Evolutionary conservation across 2,329 filamentous ascomycete genomes (phyloP), one percentile per base, ranked within the genome.

Genomic region (Lomentospora prolificans): DNA sequence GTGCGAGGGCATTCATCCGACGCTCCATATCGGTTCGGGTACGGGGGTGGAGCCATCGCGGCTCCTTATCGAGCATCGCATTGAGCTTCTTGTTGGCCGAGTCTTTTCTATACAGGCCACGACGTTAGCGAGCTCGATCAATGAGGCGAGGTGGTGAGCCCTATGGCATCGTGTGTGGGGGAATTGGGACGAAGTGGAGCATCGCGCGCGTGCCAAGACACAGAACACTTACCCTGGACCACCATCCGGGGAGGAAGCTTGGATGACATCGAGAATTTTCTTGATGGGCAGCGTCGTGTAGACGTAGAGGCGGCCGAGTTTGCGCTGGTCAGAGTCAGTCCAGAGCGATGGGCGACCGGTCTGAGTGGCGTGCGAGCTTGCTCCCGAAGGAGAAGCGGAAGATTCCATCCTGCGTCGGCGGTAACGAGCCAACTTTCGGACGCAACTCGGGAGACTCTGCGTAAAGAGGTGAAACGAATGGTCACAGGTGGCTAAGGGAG

Each of bases 21-120:
- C 72, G 71, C 48, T 68, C 68, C 73, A 81, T 79, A 53, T 82
- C 79, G 17, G 72, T 69, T 9, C 73, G 68, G 33, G 69, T 73
- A 58, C 72, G 74, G 1, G 80, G 79, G 19, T 78, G 75, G 52
- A 82, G 69, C 72, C 79, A 81, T 63, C 80, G 73, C 28, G 79
- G 77, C 36, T 84, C 77, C 58, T 82, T 80, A 59, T 81, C 79
- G 30, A 83, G 72, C 58, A 81, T 73, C 6, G 70, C 69, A 55
- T 78, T 77, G 60, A 82, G 74, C 22, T 76, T 80, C 67, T 83
- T 82, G 62, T 80, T 79, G 31, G 76, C 79, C 27, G 80, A 81
- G 61, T 82, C 79, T 61, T 76, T 76, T 36, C 78, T 80, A 57
- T 57, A 56, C 51, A 48, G 55, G 44, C 60, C 58, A 56, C 53